Evolutionary conservation across 768 basidiomycete species (phyloP).

Genomic region (Tulasnella sp.): DNA sequence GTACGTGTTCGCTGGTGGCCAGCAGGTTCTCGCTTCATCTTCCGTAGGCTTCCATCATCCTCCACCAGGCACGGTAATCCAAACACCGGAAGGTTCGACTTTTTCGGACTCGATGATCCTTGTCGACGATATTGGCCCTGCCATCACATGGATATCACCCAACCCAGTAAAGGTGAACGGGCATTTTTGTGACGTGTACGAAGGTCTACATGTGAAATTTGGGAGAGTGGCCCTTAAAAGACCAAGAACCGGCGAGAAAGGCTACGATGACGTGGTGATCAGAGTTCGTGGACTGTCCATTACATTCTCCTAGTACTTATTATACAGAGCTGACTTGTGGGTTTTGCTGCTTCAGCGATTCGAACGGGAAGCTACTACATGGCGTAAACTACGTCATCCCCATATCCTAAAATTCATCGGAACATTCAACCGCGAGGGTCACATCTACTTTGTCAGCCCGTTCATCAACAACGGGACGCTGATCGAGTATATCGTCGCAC

Average conservation of each 20-base stretch:
- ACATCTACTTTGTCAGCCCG: neutral
- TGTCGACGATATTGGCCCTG: neutral
- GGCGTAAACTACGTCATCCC: neutral
- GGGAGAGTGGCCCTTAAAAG: slow-evolving; percentile 13
- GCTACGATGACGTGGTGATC: slow-evolving; percentile 4
- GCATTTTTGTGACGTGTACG: neutral
- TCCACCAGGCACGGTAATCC: neutral
- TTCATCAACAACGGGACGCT: slow-evolving; percentile 5
- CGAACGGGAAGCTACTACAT: neutral
- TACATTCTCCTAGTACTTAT: neutral
- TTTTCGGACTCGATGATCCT: neutral
- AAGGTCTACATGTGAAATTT: neutral
- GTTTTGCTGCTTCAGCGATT: neutral
- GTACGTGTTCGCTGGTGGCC: neutral
- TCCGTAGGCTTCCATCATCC: slow-evolving; percentile 21
- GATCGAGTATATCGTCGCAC: neutral
- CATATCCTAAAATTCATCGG: slow-evolving; percentile 2
- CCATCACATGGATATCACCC: neutral
- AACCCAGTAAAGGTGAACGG: neutral
- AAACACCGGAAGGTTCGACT: neutral
- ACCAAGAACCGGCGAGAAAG: neutral
- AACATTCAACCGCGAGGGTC: slow-evolving; percentile 1
- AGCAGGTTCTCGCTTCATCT: slow-evolving; percentile 27
- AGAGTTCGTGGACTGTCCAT: neutral
- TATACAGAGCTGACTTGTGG: neutral